A percentile compares a stretch with the other conserved stretches of the same genome.
phyloP scores from a whole-genome alignment of 2,329 filamentous ascomycete species.

The Fusarium succisae region DNA sequence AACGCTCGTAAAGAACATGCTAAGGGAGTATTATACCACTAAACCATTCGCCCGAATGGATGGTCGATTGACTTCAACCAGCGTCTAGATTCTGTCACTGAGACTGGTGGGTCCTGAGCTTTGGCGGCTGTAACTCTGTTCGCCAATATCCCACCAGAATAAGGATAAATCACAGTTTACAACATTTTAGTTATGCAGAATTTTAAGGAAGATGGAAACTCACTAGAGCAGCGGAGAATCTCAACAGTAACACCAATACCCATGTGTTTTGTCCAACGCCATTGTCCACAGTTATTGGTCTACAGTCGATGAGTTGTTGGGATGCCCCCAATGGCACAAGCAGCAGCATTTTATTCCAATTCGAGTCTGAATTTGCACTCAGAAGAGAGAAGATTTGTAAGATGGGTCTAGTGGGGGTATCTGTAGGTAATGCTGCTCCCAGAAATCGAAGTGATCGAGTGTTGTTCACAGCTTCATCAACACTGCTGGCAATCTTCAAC shows the following conservation, averaged over 20 bases:
- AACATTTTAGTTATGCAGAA: neutral
- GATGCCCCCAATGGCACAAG: neutral
- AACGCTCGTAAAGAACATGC: neutral
- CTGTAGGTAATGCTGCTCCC: neutral
- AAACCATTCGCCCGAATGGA: constrained; percentile 33
- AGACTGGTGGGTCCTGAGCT: accelerated
- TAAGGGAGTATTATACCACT: constrained; percentile 39
- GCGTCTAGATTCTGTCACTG: accelerated
- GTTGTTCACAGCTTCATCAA: neutral
- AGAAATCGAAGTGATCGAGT: neutral
- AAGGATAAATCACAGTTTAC: too few species aligned
- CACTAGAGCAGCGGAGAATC: accelerated
- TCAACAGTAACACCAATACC: neutral
- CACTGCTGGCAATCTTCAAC: neutral
- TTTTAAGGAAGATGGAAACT: accelerated
- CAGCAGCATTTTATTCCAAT: too few species aligned
- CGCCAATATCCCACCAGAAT: neutral
- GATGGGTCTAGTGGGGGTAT: neutral
- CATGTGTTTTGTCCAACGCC: neutral
- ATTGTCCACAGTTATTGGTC: neutral
- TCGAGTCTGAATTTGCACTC: accelerated
- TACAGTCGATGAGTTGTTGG: neutral
- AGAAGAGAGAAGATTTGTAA: accelerated
- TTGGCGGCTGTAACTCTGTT: too few species aligned
- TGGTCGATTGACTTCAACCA: accelerated